A percentile compares a stretch with the other conserved stretches of the same genome.
Evolutionary conservation across 2,329 filamentous ascomycete genomes (phyloP).

Genomic region (Metarhizium rileyi): DNA sequence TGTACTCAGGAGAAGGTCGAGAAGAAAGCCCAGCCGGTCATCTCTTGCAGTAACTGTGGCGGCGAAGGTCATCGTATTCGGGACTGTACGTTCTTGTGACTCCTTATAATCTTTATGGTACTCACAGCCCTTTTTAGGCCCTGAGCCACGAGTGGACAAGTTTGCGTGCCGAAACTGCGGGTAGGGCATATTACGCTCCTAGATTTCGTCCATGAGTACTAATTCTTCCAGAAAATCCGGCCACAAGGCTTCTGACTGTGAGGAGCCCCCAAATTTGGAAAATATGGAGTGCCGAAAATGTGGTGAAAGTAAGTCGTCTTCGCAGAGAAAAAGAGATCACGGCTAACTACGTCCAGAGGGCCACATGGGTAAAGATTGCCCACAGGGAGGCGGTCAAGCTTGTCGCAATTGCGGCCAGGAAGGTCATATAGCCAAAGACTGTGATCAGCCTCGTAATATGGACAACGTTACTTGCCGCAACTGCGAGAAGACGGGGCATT

Average conservation of each 20-base stretch:
- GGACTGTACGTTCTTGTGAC: constrained; percentile 45
- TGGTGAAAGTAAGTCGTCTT: constrained; percentile 40
- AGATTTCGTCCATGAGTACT: constrained; percentile 4
- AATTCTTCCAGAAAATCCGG: constrained; percentile 32
- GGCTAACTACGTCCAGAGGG: constrained; percentile 31
- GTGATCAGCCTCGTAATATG: constrained; percentile 34
- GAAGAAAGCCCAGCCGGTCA: constrained; percentile 29
- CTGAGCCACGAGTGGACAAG: constrained; percentile 50
- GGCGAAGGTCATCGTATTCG: constrained; percentile 56
- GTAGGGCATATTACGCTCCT: constrained; percentile 18
- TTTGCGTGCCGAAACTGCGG: constrained; percentile 62
- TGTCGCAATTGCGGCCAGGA: constrained; percentile 56
- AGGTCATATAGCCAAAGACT: constrained; percentile 46
- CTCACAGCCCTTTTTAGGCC: constrained; percentile 29
- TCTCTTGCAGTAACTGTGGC: constrained; percentile 57
- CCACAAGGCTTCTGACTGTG: constrained; percentile 40
- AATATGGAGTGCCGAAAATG: constrained; percentile 59
- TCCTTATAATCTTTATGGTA: background rate
- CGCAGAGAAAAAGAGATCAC: background rate
- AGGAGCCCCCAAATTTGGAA: constrained; percentile 51
- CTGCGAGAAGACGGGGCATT: constrained; percentile 52
- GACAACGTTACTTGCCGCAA: constrained; percentile 46
- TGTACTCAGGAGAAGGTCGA: constrained; percentile 51
- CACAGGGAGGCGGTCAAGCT: constrained; percentile 43
- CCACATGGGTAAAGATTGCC: constrained; percentile 55